Base-by-base conservation (phyloP, 139 green algal genomes). In the Mesotaenium endlicherianum region DNA sequence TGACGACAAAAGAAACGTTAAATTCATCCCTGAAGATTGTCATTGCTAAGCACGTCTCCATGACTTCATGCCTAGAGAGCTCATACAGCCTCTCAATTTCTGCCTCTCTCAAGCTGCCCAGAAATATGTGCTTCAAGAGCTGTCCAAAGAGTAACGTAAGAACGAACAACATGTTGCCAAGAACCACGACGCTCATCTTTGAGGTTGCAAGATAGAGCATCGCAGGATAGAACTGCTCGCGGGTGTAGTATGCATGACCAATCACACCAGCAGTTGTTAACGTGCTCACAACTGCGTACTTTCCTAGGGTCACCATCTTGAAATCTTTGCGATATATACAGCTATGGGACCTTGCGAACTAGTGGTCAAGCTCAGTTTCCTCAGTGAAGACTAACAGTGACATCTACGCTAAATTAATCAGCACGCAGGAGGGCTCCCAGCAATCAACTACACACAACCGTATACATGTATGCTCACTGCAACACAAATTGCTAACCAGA, bases 41-140 rank as follows among this genome's bases (percentile, higher is more conserved):
- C 88, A 99, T 96, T 0, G 96, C 96, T 38, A 99, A 90, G 75
- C 95, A 95, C 0, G 94, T 97, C 90, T 99, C 96, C 93, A 99
- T 98, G 42, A 98, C 89, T 0, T 96, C 93, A 26, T 94, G 89
- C 44, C 85, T 89, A 41, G 88, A 90, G 1, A 95, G 91, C 76
- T 99, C 95, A 58, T 95, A 92, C 26, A 99, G 91, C 0, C 95
- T 91, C 89, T 99, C 96, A 26, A 97, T 83, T 90, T 99, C 96
- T 2, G 92, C 90, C 77, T 99, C 96, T 0, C 96, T 89, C 77
- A 99, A 87, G 1, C 39, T 83, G 1, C 96, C 96, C 4, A 99
- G 89, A 87, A 99, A 99, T 0, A 97, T 76, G 36, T 34, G 60
- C 44, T 90, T 89, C 1, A 92, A 8, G 2, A 87, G 30, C 4